Base-by-base conservation (phyloP, 192 early-diverging fungal genomes). In the Martensiomyces pterosporus region DNA sequence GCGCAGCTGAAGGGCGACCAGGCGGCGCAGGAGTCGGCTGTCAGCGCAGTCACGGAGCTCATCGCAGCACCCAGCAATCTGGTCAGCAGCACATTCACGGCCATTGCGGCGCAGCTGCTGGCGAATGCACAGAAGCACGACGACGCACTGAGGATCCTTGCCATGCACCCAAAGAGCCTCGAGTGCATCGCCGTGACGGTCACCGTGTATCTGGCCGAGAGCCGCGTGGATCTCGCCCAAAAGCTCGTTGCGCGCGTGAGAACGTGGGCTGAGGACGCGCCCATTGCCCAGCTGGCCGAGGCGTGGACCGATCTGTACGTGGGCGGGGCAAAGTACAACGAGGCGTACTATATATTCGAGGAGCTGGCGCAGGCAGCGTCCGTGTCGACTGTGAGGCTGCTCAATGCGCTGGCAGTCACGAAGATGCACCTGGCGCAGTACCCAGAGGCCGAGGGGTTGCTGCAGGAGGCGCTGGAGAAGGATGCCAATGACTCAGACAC, bases 181-280 rank as follows among this genome's bases (percentile, higher is more conserved):
- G 93, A 97, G 57, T 87, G 88, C 64, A 77, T 84, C 32, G 80
- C 84, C 0, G 65, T 97, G 27, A 85, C 83, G 9, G 79, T 88
- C 14, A 88, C 90, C 42, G 80, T 84, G 16, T 88, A 89, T 37
- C 54, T 95, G 17, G 75, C 76, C 40, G 77, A 97, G 46, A 79
- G 93, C 64, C 82, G 94, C 24, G 39, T 84, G 24, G 93, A 97
- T 62, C 57, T 97, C 49, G 96, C 96, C 2, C 83, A 79, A 35
- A 84, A 86, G 60, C 84, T 91, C 42, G 68, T 96, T 9, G 81
- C 79, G 4, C 53, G 68, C 14, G 52, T 86, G 35, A 94, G 93
- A 47, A 43, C 79, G 1, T 99, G 96, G 96, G 84, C 93, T 0
- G 96, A 97, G 61, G 96, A 99, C 67, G 92, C 93, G 1, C 82